Evolutionary conservation across 2,329 filamentous ascomycete genomes (phyloP), one percentile per base, ranked within the genome.

Genomic region (Rhexocercosporidium sp.): DNA sequence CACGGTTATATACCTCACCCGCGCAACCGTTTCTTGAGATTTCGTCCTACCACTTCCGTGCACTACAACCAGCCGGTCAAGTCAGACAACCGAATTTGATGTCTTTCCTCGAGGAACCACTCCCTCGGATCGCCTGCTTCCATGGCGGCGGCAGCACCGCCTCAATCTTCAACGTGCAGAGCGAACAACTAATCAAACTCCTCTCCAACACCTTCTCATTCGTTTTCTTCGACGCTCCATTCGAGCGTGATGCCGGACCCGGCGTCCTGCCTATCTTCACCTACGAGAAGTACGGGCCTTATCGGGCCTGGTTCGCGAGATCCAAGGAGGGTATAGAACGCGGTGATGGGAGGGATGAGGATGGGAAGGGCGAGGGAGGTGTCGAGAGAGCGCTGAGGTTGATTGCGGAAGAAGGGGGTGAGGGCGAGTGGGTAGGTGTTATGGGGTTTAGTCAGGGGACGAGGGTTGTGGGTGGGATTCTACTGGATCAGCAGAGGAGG

Each of bases 381-480:
- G 51, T 73, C 12, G 70, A 73, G 51, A 70, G 71, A 34, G 71
- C 69, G 2, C 62, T 65, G 64, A 66, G 68, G 14, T 41, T 73
- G 59, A 67, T 73, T 59, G 56, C 54, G 22, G 66, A 61, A 22
- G 47, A 27, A 20, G 66, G 64, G 12, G 64, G 63, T 3, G 70
- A 63, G 20, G 70, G 71, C 2, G 68, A 70, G 51, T 73, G 70
- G 69, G 65, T 73, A 22, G 71, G 66, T 11, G 62, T 51, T 46
- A 70, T 73, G 71, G 71, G 71, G 3, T 73, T 73, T 44, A 73
- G 71, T 68, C 71, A 73, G 63, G 71, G 71, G n/a, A 70, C 70
- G 49, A 71, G 70, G 49, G 53, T 73, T 29, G 69, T 68, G 1
- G 70, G 69, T 3, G 69, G 70, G 0, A 44, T 73, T 14, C 49